phyloP scores from a whole-genome alignment of 2,329 filamentous ascomycete genomes.

The Neofusicoccum cordaticola region DNA sequence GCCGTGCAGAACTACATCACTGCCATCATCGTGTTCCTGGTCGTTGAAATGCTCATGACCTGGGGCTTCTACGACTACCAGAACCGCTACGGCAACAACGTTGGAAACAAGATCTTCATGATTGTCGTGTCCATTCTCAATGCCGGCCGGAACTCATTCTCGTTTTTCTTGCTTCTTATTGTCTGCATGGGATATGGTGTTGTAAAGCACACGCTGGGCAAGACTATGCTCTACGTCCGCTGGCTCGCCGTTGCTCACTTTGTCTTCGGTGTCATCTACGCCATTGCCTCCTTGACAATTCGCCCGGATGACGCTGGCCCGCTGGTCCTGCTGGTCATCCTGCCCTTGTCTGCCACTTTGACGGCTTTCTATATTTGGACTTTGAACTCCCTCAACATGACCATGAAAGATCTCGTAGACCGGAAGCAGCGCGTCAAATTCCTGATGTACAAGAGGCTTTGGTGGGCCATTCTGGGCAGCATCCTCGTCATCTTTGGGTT shows the following conservation, averaged over 20 bases:
- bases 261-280: conserved; percentile 89
- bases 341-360: conserved; percentile 85
- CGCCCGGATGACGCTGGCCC: conserved; percentile 87
- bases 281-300: conserved; percentile 82
- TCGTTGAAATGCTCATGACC: conserved; percentile 95
- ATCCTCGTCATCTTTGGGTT: conserved; percentile 96
- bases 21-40: conserved; percentile 88
- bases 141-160: conserved; percentile 93
- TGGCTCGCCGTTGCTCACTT: conserved; percentile 91
- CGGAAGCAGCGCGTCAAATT: conserved; percentile 93
- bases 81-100: conserved; percentile 82
- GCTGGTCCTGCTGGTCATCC: conserved; percentile 85
- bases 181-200: conserved; percentile 99
- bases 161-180: conserved; percentile 95
- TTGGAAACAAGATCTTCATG: conserved; percentile 80
- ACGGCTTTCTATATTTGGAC: conserved; percentile 99
- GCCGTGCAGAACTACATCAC: conserved; percentile 99
- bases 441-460: conserved; percentile 94
- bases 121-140: conserved; percentile 91
- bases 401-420: conserved; percentile 92
- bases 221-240: conserved; percentile 91
- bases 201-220: conserved; percentile 87
- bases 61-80: conserved; percentile 99
- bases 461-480: conserved; percentile 93
- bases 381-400: conserved; percentile 87